phyloP scores from a whole-genome alignment of 2,329 filamentous ascomycete genomes.

The Teratosphaeria zuluensis region DNA sequence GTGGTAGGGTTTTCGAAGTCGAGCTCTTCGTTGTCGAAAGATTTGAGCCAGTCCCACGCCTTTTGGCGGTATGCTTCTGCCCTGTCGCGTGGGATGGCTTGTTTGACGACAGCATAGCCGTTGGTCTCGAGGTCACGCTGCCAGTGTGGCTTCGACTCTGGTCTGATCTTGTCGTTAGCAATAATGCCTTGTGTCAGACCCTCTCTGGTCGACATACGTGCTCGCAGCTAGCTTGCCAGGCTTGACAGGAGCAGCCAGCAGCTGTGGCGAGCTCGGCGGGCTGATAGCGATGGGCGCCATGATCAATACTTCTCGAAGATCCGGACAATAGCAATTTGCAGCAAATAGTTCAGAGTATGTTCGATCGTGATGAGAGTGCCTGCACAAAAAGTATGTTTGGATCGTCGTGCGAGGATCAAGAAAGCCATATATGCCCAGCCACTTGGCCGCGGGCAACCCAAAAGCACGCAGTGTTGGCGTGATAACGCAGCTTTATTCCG shows the following conservation, averaged over 20 bases:
- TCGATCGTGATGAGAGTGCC: too few relatives aligned
- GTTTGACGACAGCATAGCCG: background rate
- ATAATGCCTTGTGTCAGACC: background rate
- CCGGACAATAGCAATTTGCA: too few relatives aligned
- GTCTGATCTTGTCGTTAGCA: background rate
- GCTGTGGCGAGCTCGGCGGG: background rate
- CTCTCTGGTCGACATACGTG: background rate
- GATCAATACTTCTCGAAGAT: too few relatives aligned
- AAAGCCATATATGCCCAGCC: background rate
- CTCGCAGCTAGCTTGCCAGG: background rate
- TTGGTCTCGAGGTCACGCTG: background rate
- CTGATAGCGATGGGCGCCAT: background rate
- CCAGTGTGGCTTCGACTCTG: background rate
- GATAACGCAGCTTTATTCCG: background rate
- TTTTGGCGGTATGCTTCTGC: too few relatives aligned
- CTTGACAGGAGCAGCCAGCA: background rate
- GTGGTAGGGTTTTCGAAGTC: background rate
- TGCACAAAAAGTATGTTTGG: too few relatives aligned
- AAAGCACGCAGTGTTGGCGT: background rate
- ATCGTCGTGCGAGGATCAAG: too few relatives aligned
- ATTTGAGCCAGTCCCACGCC: too few relatives aligned
- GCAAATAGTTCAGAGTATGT: too few relatives aligned
- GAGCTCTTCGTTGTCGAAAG: background rate
- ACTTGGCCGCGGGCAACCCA: background rate
- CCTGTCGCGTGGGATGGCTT: too few relatives aligned